Evolutionary conservation across 2,329 filamentous ascomycete species (phyloP), one percentile per base, ranked within the genome.

Genomic region (Myriangium duriaei): DNA sequence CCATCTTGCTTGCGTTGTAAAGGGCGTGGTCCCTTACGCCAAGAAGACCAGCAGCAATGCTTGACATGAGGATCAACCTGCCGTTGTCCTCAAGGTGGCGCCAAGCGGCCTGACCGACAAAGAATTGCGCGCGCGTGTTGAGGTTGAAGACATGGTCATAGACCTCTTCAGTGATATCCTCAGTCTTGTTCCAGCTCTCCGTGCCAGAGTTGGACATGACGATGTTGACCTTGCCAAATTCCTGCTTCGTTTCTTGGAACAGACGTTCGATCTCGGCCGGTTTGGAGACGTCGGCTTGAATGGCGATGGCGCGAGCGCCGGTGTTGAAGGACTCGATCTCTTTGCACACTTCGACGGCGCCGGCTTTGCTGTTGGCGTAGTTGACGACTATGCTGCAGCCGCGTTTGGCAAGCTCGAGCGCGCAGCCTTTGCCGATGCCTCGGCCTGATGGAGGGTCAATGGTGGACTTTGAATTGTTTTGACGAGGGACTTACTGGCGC

Each of bases 51-150:
- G 55, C 79, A 59, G 78, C 79, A 57, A 83, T 83, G 42, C 72
- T 79, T 18, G 71, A 74, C 74, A 81, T 85, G 47, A 86, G 66
- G 58, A 86, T 79, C 49, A 87, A 71, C 32, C 81, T 69, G 19
- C 81, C 81, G 41, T 80, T 76, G 31, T 72, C 65, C 53, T 77
- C 69, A 46, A 82, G 70, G 61, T 82, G 65, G 62, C 78, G 78
- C 59, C 80, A 79, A 5, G 74, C 81, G 41, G 81, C 75, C 62
- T 83, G 78, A 13, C 79, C 80, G 37, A 85, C 79, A 57, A 85
- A 84, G 67, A 84, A 84, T 60, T 84, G 77, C 32, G 76, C 77
- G 6, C 75, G 65, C 5, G 76, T 71, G 60, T 81, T 81, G 55
- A 81, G 60, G 61, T 64, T 67, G 64, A 81, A 79, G 47, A 81